These are phyloP conservation scores for Pisolithus thermaeus DNA, from an alignment of 1,284 basidiomycete genomes.

Conservation along the genomic window DNA sequence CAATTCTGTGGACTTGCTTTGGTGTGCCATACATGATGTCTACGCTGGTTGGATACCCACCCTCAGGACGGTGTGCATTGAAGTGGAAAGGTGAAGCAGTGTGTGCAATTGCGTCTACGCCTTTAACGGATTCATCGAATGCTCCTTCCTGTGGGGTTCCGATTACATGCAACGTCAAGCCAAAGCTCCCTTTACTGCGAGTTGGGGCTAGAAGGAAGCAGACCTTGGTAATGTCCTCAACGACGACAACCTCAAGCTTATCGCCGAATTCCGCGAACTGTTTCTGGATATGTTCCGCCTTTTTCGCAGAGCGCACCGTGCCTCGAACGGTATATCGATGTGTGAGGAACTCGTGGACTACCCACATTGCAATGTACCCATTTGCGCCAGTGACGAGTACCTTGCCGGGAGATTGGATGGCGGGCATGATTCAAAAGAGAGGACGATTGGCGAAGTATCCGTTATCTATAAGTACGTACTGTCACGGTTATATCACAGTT, in stretches of 20 bases:
- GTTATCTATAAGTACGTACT: too few species aligned
- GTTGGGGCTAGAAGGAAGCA: background rate
- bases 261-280: conserved; percentile 36
- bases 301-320: conserved; percentile 38
- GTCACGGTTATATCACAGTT: too few species aligned
- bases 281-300: conserved; percentile 38
- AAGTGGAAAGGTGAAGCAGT: conserved; percentile 44
- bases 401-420: conserved; percentile 32
- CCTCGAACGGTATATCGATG: conserved; percentile 40
- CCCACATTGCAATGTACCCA: conserved; percentile 35
- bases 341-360: conserved; percentile 29
- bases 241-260: conserved; percentile 40
- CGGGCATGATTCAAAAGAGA: conserved; percentile 29
- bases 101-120: conserved; percentile 53
- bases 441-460: too few species aligned
- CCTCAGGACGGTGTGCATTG: conserved; percentile 34
- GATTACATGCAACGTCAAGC: background rate
- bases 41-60: conserved; percentile 14
- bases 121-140: conserved; percentile 63
- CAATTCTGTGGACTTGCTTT: conserved; percentile 33
- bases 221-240: conserved; percentile 42
- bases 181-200: background rate
- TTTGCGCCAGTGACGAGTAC: conserved; percentile 37
- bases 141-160: conserved; percentile 39
- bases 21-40: background rate